Evolutionary conservation across 495 filamentous ascomycete species (phyloP), one percentile per base, ranked within the genome.

Genomic region (Tuber umbilicatum): DNA sequence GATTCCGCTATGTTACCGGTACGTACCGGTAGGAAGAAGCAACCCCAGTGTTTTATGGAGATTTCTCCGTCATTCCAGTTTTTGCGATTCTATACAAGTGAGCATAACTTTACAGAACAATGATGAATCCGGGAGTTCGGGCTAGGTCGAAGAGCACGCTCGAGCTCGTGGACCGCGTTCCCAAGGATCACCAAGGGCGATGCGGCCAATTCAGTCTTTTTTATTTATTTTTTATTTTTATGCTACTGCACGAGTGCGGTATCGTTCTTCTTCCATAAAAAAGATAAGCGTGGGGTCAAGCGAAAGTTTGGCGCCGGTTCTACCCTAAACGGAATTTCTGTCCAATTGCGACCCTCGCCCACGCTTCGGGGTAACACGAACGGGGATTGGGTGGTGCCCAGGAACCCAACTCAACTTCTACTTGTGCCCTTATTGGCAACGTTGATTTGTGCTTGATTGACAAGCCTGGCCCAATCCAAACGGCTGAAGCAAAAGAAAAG

Each of bases 171-270:
- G 72, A 74, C 71, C 77, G 78, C 77, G 76, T 78, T 75, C 60
- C 31, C 55, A 74, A 70, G 41, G 77, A 79, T 79, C 75, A 74
- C 76, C 75, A 78, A 60, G 55, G 70, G 31, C 75, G 23, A 68
- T 50, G 73, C 73, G n/a, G 41, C 41, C 71, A 60, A 55, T 70
- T 19, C 37, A 50, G 35, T 75, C 69, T 74, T 47, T 42, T n/a
- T n/a, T n/a, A n/a, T 69, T 69, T 55, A 35, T 38, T 71, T 76
- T 35, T 42, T 69, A 3, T 64, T 35, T 14, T 60, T 60, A n/a
- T n/a, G n/a, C n/a, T n/a, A n/a, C n/a, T n/a, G n/a, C n/a, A n/a
- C n/a, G n/a, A n/a, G n/a, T n/a, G n/a, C n/a, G n/a, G n/a, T n/a
- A n/a, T n/a, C n/a, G n/a, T 21, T 47, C 12, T 19, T 5, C 12